Percentiles rank a stretch among this genome's conserved stretches.
phyloP scores from a whole-genome alignment of 371 early-diverging fungal species.

The Parasitella parasitica region DNA sequence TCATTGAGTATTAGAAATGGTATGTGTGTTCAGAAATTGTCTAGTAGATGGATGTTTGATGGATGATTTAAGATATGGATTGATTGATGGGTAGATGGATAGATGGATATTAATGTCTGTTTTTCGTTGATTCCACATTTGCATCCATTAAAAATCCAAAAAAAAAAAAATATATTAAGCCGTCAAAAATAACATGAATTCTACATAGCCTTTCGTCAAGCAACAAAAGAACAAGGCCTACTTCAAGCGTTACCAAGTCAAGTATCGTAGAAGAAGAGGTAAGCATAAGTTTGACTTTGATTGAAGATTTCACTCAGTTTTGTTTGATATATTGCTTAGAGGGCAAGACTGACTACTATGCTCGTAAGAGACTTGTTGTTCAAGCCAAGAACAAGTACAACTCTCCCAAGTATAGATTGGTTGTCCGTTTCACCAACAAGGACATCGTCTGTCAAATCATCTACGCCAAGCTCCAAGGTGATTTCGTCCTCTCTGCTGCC shows the following conservation, averaged over 20 bases:
- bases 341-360: conserved; percentile 99
- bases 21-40: background rate
- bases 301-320: background rate
- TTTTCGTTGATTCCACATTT: background rate
- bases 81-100: background rate
- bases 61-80: background rate
- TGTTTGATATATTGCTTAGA: conserved; percentile 55
- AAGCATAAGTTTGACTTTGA: conserved; percentile 23
- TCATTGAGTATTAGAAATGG: conserved; percentile 9
- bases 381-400: conserved; percentile 99
- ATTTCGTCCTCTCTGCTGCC: conserved; percentile 96
- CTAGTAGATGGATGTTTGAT: background rate
- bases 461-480: conserved; percentile 98
- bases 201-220: conserved; percentile 44
- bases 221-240: conserved; percentile 75
- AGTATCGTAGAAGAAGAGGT: conserved; percentile 98
- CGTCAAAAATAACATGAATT: no score
- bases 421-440: conserved; percentile 99
- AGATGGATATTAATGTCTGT: background rate
- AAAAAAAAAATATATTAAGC: background rate
- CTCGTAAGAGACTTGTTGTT: conserved; percentile 96
- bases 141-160: background rate
- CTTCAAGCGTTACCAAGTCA: conserved; percentile 99
- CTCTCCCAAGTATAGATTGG: conserved; percentile 99
- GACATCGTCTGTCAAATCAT: conserved; percentile 98